Evolutionary conservation across 306 rosid species (phyloP), one percentile per base, ranked within the genome.

Genomic region (Quercus rubra): DNA sequence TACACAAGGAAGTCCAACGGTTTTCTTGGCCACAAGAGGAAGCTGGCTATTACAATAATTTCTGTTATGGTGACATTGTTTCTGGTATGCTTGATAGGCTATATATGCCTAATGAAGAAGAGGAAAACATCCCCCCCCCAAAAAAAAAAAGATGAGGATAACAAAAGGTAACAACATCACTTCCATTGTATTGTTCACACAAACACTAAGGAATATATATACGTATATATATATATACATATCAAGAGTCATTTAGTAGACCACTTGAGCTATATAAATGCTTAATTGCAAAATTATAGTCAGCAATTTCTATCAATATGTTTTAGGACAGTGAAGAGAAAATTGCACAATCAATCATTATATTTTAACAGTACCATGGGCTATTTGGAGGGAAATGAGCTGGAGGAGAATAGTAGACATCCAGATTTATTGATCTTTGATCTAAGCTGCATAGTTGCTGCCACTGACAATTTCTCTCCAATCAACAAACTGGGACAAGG

Each of bases 401-500:
- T 23, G 0, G 52, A 46, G 52, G 52, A 11, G 14, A 46, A 21
- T 21, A 21, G 14, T 11, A 46, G 52, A 46, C 52, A 46, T 8
- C 52, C 52, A 10, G 74, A 77, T 58, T 52, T 77, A 11, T 66
- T 74, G 14, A 19, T 63, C n/a, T 77, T 51, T 54, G 80, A 77
- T 68, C 55, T 77, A 27, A 18, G 51, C 1, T 66, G 43, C 14
- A 70, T 78, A 17, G 43, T 55, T 33, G 49, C 54, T 31, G 69
- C 81, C 27, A 78, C 81, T 0, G 59, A 78, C 43, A 38, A 20
- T 55, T 78, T 78, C 49, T 68, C 81, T 13, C 12, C 54, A 9
- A 20, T 1, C 5, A 78, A 78, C 25, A 68, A 78, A 66, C 21
- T 70, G 0, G 81, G 81, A 3, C 69, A 78, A 78, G 81, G 81